Conservation (phyloP, 2,329 filamentous ascomycete genomes). For the Chrysosporium keratinophilum region DNA sequence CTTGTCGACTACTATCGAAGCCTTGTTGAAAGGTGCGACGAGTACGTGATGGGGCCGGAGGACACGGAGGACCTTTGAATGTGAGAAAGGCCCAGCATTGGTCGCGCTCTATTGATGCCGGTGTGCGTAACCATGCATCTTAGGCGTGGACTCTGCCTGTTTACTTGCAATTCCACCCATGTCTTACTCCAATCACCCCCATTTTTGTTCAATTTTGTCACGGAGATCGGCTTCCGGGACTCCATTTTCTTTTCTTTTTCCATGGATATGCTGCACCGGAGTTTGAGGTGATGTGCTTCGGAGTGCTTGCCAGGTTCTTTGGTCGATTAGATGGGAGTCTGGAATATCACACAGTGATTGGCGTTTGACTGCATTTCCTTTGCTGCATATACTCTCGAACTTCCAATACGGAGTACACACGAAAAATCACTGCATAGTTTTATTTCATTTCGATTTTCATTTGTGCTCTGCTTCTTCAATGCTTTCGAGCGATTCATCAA, state of each 20-base stretch:
- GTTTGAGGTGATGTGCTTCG: not conserved
- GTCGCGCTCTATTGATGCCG: not conserved
- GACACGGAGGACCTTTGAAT: not conserved
- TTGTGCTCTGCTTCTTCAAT: not conserved
- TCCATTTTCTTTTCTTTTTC: not conserved
- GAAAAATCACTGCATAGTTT: not conserved
- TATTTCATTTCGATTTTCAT: not conserved
- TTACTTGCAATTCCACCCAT: not conserved
- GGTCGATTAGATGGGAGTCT: conserved; percentile 7
- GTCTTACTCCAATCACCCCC: not conserved
- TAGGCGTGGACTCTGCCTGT: not conserved
- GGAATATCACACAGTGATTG: not conserved
- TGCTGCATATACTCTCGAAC: not conserved
- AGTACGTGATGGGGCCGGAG: conserved; percentile 44
- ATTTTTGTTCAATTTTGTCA: not conserved
- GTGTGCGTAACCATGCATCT: not conserved
- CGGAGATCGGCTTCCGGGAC: not conserved
- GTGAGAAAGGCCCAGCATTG: not conserved
- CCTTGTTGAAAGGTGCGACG: conserved; percentile 58
- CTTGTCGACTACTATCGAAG: conserved; percentile 88
- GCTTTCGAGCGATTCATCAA: not conserved
- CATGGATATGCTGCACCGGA: conserved; percentile 2
- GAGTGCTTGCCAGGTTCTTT: not conserved
- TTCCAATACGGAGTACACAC: not conserved
- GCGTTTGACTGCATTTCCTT: not conserved